Conservation (phyloP, 1,284 basidiomycete genomes). For the Ustilago sp. region DNA sequence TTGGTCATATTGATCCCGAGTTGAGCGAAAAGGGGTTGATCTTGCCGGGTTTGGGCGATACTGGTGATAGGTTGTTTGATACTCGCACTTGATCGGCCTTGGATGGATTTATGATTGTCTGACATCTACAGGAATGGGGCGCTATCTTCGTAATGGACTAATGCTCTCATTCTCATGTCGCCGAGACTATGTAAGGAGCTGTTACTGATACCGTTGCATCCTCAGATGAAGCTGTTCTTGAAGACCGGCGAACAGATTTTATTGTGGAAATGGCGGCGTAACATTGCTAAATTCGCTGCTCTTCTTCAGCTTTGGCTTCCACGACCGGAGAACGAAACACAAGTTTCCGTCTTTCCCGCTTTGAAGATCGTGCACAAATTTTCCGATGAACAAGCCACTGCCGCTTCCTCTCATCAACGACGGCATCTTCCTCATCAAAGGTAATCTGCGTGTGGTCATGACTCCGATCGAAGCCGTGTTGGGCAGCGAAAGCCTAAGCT, state of each 20-base stretch:
- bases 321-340: neutral
- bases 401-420: neutral
- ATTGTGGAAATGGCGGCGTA: neutral
- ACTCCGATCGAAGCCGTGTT: neutral
- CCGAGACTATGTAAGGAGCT: neutral
- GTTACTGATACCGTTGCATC: neutral
- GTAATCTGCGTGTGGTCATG: no score
- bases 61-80: constrained; percentile 61
- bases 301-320: neutral
- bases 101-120: neutral
- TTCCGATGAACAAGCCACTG: constrained; percentile 1
- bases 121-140: neutral
- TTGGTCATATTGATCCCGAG: constrained; percentile 60
- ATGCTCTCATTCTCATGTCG: neutral
- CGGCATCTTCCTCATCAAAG: no score
- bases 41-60: constrained; percentile 65
- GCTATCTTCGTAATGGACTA: neutral
- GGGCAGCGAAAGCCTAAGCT: neutral
- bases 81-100: constrained; percentile 27
- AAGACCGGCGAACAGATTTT: no score
- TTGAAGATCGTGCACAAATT: constrained; percentile 2
- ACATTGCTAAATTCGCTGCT: neutral
- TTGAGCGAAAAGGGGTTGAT: constrained; percentile 62
- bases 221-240: no score
- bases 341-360: neutral